Base-by-base conservation (phyloP, 164 flowering plant genomes). In the Santalum album region DNA sequence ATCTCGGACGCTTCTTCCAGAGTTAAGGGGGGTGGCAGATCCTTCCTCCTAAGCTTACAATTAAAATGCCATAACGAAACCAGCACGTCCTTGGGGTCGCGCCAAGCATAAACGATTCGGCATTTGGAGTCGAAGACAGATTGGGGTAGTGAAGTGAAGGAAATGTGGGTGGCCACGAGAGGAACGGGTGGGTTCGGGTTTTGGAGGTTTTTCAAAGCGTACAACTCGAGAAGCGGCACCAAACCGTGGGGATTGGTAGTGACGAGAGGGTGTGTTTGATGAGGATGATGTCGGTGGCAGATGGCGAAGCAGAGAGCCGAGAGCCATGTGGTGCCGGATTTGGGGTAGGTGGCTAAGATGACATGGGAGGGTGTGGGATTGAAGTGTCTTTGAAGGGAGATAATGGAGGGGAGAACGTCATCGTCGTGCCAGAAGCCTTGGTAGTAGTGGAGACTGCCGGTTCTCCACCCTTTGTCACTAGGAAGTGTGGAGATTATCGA, bases 81-180 rank as follows among this genome's bases (percentile, higher is more conserved):
- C 0, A 65, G 47, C 11, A 51, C 56, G 21, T 70, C 70, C 25
- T 59, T 65, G 0, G 73, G 69, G 11, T 69, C 51, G 6, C 65
- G 20, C 18, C 60, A 54, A 4, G 65, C 17, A 26, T 62, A 61
- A 6, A 69, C 52, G 4, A 58, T 58, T 46, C 24, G 20, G 20
- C 64, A 65, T 0, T 19, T 6, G 0, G 26, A 51, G 12, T 6
- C 21, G 7, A 11, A 23, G 10, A 65, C 23, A 1, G 66, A 61
- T 7, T 21, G 27, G 4, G 66, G 64, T 14, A 65, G 32, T 12
- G 48, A 52, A 16, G 25, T 0, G 51, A 45, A 65, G 20, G 69
- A 58, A 6, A 62, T n/a, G 29, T 61, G 66, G 7, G 73, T 50
- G 1, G 58, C 61, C 10, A 54, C 50, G 15, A 65, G 26, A 9